These are phyloP conservation scores for Globisporangium recalcitrans DNA, from an alignment of 352 stramenopile genomes.

Conservation along the genomic window DNA sequence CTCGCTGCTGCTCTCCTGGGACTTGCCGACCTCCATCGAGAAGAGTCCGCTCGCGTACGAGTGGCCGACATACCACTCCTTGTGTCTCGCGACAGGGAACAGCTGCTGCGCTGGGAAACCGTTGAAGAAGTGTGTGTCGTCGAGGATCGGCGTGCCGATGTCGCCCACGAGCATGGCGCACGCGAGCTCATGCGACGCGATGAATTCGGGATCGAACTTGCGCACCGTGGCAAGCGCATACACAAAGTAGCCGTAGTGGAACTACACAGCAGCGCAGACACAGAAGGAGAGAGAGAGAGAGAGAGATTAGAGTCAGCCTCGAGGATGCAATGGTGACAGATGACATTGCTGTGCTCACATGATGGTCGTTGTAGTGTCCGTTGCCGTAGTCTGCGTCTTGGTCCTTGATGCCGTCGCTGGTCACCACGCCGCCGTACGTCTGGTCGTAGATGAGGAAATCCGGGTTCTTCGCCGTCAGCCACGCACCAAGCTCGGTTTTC, in stretches of 20 bases:
- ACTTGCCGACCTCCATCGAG: constrained; percentile 92
- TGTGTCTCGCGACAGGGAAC: constrained; percentile 90
- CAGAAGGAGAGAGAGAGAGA: constrained; percentile 3
- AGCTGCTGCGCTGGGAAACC: constrained; percentile 43
- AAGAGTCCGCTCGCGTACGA: constrained; percentile 96
- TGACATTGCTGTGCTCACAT: constrained; percentile 31
- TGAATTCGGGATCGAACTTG: constrained; percentile 72
- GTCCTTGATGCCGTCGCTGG: constrained; percentile 69
- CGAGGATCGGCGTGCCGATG: constrained; percentile 52
- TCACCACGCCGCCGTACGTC: constrained; percentile 90
- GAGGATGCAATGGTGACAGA: too few species aligned
- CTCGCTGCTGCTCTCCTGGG: constrained; percentile 95
- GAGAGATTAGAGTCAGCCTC: too few species aligned
- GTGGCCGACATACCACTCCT: constrained; percentile 96
- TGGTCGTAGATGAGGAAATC: constrained; percentile 89
- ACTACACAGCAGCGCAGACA: constrained; percentile 42
- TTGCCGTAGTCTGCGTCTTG: constrained; percentile 79
- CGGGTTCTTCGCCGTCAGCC: constrained; percentile 56
- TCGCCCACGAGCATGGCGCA: constrained; percentile 60
- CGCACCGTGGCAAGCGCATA: constrained; percentile 75
- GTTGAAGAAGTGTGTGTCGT: constrained; percentile 44
- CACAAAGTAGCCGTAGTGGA: constrained; percentile 94
- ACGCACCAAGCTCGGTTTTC: constrained; percentile 46
- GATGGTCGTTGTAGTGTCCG: constrained; percentile 85
- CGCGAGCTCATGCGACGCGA: constrained; percentile 45